Base-by-base conservation (phyloP, 2,329 filamentous ascomycete genomes). In the Sphaerulina vaccinii region DNA sequence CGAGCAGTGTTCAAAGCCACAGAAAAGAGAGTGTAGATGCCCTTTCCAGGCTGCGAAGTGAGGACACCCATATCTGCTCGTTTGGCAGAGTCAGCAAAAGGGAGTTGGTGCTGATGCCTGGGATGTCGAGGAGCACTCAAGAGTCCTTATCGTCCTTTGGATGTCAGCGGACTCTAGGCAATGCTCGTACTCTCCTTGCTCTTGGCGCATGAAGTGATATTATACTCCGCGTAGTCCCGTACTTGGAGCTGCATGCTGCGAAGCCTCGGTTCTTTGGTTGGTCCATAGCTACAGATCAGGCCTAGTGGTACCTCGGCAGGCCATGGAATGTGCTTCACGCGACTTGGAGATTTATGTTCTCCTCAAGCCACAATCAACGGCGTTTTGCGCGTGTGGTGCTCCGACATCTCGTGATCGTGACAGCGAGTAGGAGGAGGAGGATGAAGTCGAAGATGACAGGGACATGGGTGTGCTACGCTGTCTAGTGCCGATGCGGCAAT, bases 21-120 rank as follows among this genome's bases (percentile, higher is more conserved):
- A 5, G 71, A 69, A 15, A 62, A 47, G 16, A 75, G 60, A 6
- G 62, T 63, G 58, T 71, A 75, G 39, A 70, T n/a, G 46, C 52
- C 68, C 54, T 74, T 75, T 59, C 70, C 57, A 47, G 73, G 73
- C 44, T 74, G 72, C 47, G 54, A 58, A 11, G 68, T 59, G 40
- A 64, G 47, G 38, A 60, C 11, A 22, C 55, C 51, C 59, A 59
- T 59, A 22, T 10, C 21, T 36, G 42, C 27, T 10, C 22, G 2
- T 16, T 19, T 8, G n/a, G n/a, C 13, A 22, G 15, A 39, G 6
- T 22, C 16, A 13, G 19, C 16, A 10, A 18, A 21, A 21, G 9
- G 35, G 18, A 39, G 37, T 18, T 21, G 18, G 19, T 21, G 18
- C n/a, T n/a, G n/a, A n/a, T n/a, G n/a, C n/a, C n/a, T n/a, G n/a